Evolutionary conservation across 73 alveolate species (phyloP).

Genomic region (Breviolum minutum): DNA sequence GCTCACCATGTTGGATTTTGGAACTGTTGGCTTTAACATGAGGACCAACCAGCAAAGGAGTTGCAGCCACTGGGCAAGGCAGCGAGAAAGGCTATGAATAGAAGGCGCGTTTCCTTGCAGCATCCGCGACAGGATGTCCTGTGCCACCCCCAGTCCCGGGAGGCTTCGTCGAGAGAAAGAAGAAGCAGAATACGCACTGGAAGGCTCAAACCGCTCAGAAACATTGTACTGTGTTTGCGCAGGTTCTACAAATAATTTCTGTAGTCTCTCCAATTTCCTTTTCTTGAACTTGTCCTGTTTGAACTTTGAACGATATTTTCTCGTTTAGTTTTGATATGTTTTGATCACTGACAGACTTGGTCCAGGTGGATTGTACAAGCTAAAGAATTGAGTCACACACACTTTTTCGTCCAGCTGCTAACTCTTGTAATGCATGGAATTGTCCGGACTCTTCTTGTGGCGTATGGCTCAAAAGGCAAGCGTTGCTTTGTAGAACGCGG

Average conservation of each 20-base stretch:
- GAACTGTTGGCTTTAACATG: neutral
- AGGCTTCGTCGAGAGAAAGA: slow-evolving; percentile 86
- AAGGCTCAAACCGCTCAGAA: slow-evolving; percentile 5
- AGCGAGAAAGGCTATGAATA: slow-evolving; percentile 57
- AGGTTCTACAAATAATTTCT: neutral
- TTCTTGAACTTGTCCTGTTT: too few species aligned
- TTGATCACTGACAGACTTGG: too few species aligned
- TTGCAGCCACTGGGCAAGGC: slow-evolving; percentile 75
- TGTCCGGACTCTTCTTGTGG: neutral
- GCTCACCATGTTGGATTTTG: too few species aligned
- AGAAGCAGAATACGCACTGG: slow-evolving; percentile 63
- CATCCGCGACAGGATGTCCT: too few species aligned
- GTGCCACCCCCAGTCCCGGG: neutral
- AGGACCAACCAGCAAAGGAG: slow-evolving; percentile 72
- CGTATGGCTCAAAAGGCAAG: neutral
- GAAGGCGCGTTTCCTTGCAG: slow-evolving; percentile 5
- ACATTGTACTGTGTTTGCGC: too few species aligned
- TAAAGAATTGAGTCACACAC: too few species aligned
- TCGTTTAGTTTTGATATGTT: too few species aligned
- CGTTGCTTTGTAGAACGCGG: slow-evolving; percentile 18
- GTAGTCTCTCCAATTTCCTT: too few species aligned
- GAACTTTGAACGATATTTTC: too few species aligned
- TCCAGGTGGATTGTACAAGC: too few species aligned
- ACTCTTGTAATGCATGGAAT: neutral
- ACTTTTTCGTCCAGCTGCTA: too few species aligned